Percentiles rank a stretch among this genome's conserved stretches.
These are phyloP conservation scores for Vigna mungo DNA, from an alignment of 306 rosid species.

Conservation along the genomic window DNA sequence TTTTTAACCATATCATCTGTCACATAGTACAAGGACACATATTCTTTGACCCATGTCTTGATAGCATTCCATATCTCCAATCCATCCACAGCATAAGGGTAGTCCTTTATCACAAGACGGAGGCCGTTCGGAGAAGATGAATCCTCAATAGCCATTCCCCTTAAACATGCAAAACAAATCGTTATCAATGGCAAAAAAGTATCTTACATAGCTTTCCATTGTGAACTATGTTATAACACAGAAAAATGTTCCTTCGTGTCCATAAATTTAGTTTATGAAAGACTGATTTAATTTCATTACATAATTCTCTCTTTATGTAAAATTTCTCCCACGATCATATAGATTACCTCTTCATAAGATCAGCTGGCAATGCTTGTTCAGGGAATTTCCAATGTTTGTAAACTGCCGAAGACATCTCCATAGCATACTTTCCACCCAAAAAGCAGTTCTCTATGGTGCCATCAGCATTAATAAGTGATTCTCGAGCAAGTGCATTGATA, in stretches of 20 bases:
- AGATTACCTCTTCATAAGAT: conserved; percentile 63
- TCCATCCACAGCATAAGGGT: conserved; percentile 48
- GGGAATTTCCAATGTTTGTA: conserved; percentile 51
- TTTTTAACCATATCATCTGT: conserved; percentile 41
- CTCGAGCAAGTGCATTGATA: conserved; percentile 49
- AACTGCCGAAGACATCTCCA: conserved; percentile 45
- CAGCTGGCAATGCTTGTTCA: conserved; percentile 49
- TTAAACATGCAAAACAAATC: background rate
- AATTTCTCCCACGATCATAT: too few species aligned
- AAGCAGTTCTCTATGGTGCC: conserved; percentile 46
- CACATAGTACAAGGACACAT: conserved; percentile 31
- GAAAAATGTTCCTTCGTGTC: too few species aligned
- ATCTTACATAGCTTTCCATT: too few species aligned
- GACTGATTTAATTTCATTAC: too few species aligned
- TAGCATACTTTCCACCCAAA: conserved; percentile 31
- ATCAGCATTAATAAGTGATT: conserved; percentile 41
- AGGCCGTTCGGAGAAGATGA: conserved; percentile 29
- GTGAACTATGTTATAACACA: too few species aligned
- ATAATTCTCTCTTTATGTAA: too few species aligned
- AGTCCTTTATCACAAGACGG: conserved; percentile 42
- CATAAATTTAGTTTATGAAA: too few species aligned
- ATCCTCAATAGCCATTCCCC: conserved; percentile 45
- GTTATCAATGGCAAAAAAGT: background rate
- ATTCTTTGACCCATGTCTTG: conserved; percentile 38
- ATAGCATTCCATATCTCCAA: conserved; percentile 40